Percentiles rank a stretch among this genome's conserved stretches.
phyloP scores from a whole-genome alignment of 768 basidiomycete species.

The Boletus tomentosulus region DNA sequence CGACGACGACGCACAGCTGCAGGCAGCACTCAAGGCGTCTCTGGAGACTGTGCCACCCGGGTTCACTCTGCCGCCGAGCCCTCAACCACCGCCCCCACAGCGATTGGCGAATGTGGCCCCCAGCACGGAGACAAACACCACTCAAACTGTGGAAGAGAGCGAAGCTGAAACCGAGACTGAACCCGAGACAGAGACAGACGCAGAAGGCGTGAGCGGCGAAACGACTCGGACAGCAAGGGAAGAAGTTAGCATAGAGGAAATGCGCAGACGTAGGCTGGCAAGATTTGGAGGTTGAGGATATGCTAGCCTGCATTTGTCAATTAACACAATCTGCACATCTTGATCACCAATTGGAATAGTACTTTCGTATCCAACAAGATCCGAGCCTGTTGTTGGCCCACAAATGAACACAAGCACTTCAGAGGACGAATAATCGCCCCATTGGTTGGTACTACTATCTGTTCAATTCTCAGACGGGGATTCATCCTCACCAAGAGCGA shows the following conservation, averaged over 20 bases:
- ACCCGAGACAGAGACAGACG: constrained; percentile 35
- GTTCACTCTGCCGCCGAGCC: constrained; percentile 36
- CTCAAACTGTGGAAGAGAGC: constrained; percentile 6
- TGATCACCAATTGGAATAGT: background rate
- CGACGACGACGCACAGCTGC: constrained; percentile 83
- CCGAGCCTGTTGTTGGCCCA: background rate
- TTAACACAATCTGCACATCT: background rate
- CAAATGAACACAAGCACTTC: background rate
- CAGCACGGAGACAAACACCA: constrained; percentile 7
- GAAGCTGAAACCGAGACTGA: constrained; percentile 33
- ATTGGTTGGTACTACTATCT: background rate
- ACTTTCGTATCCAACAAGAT: background rate
- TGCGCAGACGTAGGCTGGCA: constrained; percentile 59
- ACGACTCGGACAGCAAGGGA: constrained; percentile 23
- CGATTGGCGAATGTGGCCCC: constrained; percentile 12
- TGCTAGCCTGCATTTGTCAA: background rate
- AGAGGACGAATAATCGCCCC: background rate
- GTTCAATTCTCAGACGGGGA: no score
- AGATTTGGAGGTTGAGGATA: constrained; percentile 50
- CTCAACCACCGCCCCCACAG: constrained; percentile 11
- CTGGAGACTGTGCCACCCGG: constrained; percentile 60
- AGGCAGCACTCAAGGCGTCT: constrained; percentile 84
- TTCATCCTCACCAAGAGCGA: no score
- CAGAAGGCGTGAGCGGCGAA: constrained; percentile 7
- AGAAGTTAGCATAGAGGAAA: constrained; percentile 56